Base-by-base conservation (phyloP, 2,329 filamentous ascomycete genomes). In the Colletotrichum costaricense region DNA sequence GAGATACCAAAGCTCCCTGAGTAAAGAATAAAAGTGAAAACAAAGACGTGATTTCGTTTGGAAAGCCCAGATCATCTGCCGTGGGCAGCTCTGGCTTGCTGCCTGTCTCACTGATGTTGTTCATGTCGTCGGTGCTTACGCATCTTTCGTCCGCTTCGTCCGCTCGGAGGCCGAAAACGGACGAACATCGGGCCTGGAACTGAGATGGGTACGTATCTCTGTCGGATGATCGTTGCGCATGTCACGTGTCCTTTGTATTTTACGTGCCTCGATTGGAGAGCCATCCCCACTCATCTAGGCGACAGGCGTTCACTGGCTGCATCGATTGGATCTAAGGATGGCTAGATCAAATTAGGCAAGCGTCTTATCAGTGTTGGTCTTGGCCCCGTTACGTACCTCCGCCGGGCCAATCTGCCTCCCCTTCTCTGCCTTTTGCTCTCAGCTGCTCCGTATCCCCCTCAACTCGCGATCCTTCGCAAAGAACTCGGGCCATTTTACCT, bases 111-210 rank as follows among this genome's bases (percentile, higher is more conserved):
- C 9, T 67, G 33, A 42, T 11, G 19, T 26, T 49, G 35, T 66
- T 33, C 16, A 60, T 55, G 12, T 28, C 22, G 4, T 5, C 4
- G 8, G 28, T 72, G 69, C 49, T 72, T 72, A 72, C 66, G 42
- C 38, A 72, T 63, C 33, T 14, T 54, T 59, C 49, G 69, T 63
- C 35, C 42, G 33, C 14, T 49, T 66, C 22, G 52, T 66, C 67
- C 69, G 67, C 26, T 57, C 71, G 71, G 71, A 71, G 67, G 46
- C 71, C 71, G 71, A 73, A 19, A 24, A 7, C 71, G 71, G 71
- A 73, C 67, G 60, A 72, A 62, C 2, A 8, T 19, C 42, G 7
- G 19, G 2, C 3, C 22, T n/a, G 38, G 16, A 9, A 3, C 7
- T 12, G 7, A 2, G 2, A 22, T 2, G n/a, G 26, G 22, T 38